Conservation (phyloP, 2,329 filamentous ascomycete species). For the Pezicula radicicola region DNA sequence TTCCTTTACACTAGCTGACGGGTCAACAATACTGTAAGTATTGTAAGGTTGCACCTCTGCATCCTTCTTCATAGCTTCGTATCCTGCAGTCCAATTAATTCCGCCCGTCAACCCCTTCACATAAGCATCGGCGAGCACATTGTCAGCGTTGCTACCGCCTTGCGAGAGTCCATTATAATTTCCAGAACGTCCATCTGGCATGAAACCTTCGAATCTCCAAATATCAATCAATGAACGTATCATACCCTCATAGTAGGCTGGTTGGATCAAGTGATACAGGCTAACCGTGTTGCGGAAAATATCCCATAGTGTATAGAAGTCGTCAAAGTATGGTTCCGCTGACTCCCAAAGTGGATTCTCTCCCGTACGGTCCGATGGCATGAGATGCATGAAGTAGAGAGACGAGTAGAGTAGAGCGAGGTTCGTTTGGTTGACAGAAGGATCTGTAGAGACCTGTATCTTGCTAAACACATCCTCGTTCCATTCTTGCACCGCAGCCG, state of each 20-base stretch:
- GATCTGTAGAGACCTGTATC: conserved; percentile 42
- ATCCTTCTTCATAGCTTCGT: conserved; percentile 56
- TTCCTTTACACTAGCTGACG: conserved; percentile 60
- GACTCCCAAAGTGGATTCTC: conserved; percentile 66
- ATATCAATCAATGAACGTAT: conserved; percentile 65
- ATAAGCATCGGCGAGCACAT: too few species aligned
- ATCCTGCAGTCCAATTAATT: conserved; percentile 1
- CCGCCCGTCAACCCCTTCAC: conserved; percentile 1
- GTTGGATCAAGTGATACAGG: conserved; percentile 60
- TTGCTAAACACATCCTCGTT: conserved; percentile 43
- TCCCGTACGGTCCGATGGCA: conserved; percentile 55
- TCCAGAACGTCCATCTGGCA: conserved; percentile 62
- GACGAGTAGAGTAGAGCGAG: conserved; percentile 53
- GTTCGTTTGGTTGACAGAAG: conserved; percentile 39
- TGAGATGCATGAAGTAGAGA: conserved; percentile 57
- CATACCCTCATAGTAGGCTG: conserved; percentile 57
- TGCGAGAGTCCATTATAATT: conserved; percentile 63
- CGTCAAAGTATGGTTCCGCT: conserved; percentile 65
- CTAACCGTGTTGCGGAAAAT: conserved; percentile 56
- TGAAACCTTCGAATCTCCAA: conserved; percentile 59
- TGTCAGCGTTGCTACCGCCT: too few species aligned
- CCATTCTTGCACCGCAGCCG: conserved; percentile 49
- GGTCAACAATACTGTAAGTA: conserved; percentile 47
- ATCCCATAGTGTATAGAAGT: conserved; percentile 68
- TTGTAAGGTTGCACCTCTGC: conserved; percentile 59